Evolutionary conservation across 176 grass and related monocot genomes (phyloP).

Genomic region (Sorghum bicolor): Sorghum_bicolor_NCBIv3 NC_012873.2:5506001-5506500

Average conservation of each 20-base stretch:
- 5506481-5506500: constrained; percentile 76
- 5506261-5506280: constrained; percentile 5
- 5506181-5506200: constrained; percentile 3
- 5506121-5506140: constrained; percentile 61
- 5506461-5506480: background rate
- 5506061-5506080: constrained; percentile 31
- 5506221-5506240: background rate
- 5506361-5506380: constrained; percentile 83
- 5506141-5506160: constrained; percentile 56
- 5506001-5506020: constrained; percentile 45
- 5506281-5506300: background rate
- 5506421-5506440: background rate
- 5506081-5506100: constrained; percentile 50
- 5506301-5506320: constrained; percentile 22
- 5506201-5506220: constrained; percentile 30
- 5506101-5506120: constrained; percentile 70
- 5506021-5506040: constrained; percentile 40
- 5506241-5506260: constrained; percentile 1
- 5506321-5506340: constrained; percentile 26
- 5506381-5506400: constrained; percentile 68
- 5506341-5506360: constrained; percentile 74
- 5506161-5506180: background rate
- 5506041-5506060: constrained; percentile 33
- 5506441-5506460: constrained; percentile 6
- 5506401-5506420: constrained; percentile 33